Percentiles rank a stretch among this genome's conserved stretches.
These are phyloP conservation scores for Coprinopsis sp. DNA, from an alignment of 768 basidiomycete genomes.

Conservation along the genomic window DNA sequence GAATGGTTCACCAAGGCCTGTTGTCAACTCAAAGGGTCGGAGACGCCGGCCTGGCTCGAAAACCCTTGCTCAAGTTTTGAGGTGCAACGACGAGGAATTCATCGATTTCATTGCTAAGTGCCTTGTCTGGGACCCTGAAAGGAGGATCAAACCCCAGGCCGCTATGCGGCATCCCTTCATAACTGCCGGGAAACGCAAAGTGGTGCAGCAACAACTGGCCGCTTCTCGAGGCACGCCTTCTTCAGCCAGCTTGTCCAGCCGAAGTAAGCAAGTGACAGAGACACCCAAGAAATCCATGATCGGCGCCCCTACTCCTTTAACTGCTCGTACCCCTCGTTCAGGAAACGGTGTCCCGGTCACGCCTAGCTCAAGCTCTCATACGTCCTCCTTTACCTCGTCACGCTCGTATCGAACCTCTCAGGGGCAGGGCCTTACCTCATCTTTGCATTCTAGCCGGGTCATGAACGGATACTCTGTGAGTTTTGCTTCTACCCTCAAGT, in stretches of 20 bases:
- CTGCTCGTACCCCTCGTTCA: constrained; percentile 62
- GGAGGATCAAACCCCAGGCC: constrained; percentile 88
- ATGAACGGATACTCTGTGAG: constrained; percentile 67
- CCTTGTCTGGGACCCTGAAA: constrained; percentile 97
- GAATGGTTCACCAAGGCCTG: constrained; percentile 87
- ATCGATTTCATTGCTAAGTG: constrained; percentile 97
- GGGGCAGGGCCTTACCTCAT: constrained; percentile 61
- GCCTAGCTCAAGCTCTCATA: constrained; percentile 47
- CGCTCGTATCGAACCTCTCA: constrained; percentile 66
- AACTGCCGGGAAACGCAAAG: constrained; percentile 51
- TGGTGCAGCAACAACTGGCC: constrained; percentile 42
- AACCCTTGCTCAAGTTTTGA: constrained; percentile 81
- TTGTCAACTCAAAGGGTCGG: constrained; percentile 95
- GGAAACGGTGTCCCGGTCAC: constrained; percentile 52
- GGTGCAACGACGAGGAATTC: constrained; percentile 91
- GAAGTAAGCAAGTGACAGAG: constrained; percentile 50
- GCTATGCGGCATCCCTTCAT: constrained; percentile 92
- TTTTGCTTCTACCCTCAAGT: constrained; percentile 14
- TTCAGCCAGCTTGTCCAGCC: constrained; percentile 51
- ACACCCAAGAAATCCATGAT: constrained; percentile 90
- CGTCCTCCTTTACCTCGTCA: constrained; percentile 58
- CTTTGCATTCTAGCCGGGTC: constrained; percentile 74
- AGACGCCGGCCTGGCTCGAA: constrained; percentile 89
- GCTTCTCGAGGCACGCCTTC: constrained; percentile 51
- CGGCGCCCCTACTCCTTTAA: constrained; percentile 82